Percentiles rank a stretch among this genome's conserved stretches.
Evolutionary conservation across 305 asterid genomes (phyloP).

Genomic region (Plantago lanceolata): DNA sequence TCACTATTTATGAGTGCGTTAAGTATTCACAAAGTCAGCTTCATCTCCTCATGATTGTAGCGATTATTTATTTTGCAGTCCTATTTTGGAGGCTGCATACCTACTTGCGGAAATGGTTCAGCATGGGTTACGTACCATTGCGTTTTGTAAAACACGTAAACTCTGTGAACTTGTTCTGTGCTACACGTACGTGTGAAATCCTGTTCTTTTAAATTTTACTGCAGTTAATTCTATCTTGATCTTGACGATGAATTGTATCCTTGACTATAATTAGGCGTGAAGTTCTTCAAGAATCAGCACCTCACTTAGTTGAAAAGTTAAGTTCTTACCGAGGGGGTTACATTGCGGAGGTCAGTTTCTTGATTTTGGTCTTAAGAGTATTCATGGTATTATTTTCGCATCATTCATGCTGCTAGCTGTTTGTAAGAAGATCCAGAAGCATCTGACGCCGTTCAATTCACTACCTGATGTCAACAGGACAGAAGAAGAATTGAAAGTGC

Average conservation of each 20-base stretch:
- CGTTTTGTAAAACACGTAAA: slow-evolving; percentile 93
- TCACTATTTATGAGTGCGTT: slow-evolving; percentile 14
- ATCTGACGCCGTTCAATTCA: slow-evolving; percentile 21
- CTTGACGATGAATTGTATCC: slow-evolving; percentile 23
- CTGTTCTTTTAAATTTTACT: slow-evolving; percentile 17
- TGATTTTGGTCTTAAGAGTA: slow-evolving; percentile 19
- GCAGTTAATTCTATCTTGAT: slow-evolving; percentile 21
- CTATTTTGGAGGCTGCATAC: slow-evolving; percentile 77
- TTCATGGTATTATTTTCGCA: slow-evolving; percentile 14
- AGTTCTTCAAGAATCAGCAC: slow-evolving; percentile 74
- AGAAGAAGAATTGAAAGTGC: slow-evolving; percentile 84
- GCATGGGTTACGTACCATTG: slow-evolving; percentile 92
- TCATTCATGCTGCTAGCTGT: slow-evolving; percentile 1
- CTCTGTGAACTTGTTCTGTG: slow-evolving; percentile 92
- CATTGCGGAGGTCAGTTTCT: slow-evolving; percentile 71
- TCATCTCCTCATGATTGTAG: slow-evolving; percentile 14
- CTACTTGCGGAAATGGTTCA: slow-evolving; percentile 92
- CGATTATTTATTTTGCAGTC: slow-evolving; percentile 55
- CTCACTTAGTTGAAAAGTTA: slow-evolving; percentile 58
- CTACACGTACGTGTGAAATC: slow-evolving; percentile 64
- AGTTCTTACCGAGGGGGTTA: slow-evolving; percentile 86
- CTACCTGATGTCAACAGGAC: slow-evolving; percentile 53
- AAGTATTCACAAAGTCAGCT: slow-evolving; percentile 15
- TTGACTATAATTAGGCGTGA: slow-evolving; percentile 58
- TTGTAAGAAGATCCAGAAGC: slow-evolving; percentile 11